These are phyloP conservation scores for Condylostoma magnum DNA, from an alignment of 169 alveolate species.

Conservation along the genomic window DNA sequence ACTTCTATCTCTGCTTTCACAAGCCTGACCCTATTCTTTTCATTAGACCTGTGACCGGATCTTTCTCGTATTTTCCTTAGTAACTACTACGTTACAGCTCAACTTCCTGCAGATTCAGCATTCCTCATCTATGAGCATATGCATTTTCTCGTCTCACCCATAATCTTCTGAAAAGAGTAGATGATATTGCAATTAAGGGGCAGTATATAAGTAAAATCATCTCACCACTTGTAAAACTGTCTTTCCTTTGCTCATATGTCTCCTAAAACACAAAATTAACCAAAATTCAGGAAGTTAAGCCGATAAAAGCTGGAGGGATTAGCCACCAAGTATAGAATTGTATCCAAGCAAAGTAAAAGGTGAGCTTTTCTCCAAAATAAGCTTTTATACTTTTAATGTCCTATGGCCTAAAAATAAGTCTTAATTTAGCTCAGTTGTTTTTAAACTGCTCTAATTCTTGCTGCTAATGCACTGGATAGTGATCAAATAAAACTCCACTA, in stretches of 20 bases:
- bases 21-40: neutral
- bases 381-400: neutral
- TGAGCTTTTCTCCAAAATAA: conserved; percentile 21
- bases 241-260: neutral
- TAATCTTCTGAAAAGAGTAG: neutral
- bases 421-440: neutral
- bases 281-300: neutral
- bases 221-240: neutral
- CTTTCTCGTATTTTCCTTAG: neutral
- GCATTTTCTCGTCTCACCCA: neutral
- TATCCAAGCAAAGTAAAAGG: conserved; percentile 24
- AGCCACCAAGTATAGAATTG: neutral
- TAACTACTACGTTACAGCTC: conserved; percentile 12
- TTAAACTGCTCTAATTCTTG: neutral
- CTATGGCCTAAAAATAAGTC: neutral
- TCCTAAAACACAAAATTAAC: neutral
- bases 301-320: neutral
- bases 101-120: neutral
- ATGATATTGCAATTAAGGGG: neutral
- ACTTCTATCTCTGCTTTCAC: neutral
- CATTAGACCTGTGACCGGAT: conserved; percentile 4
- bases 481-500: neutral
- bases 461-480: neutral
- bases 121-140: neutral
- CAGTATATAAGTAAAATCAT: neutral